Base-by-base conservation (phyloP, 2,329 filamentous ascomycete species). In the Botrytis aclada region DNA sequence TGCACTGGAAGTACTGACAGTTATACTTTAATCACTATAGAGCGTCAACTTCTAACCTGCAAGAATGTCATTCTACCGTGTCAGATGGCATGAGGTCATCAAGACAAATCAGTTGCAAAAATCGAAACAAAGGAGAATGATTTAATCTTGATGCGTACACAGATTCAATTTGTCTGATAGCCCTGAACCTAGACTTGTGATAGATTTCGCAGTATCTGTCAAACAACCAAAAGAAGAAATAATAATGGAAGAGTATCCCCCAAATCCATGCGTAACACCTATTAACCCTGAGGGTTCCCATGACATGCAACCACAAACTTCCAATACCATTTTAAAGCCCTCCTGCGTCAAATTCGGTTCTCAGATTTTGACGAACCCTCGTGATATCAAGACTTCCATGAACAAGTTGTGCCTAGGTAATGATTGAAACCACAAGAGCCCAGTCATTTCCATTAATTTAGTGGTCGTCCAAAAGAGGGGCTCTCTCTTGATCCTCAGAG, bases 391-490 rank as follows among this genome's bases (percentile, higher is more conserved):
- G 43, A 29, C 20, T 39, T 51, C 37, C 45, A 54, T 54, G 25
- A 18, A 25, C 64, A 41, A 56, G 25, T 18, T 32, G 9, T 56
- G 18, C 14, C 14, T 18, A 29, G 37, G 47, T 32, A 16, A 18
- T 56, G 18, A 32, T 51, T 70, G 41, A 25, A 64, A 47, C 18
- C 32, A 45, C 43, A 18, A 64, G 25, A 64, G 16, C n/a, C 16
- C 22, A 39, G 7, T 18, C 6, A 58, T 51, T n/a, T 60, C n/a
- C 32, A 63, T 22, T 12, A 70, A 51, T 66, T 66, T 78, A 80
- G 67, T 76, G 70, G 56, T 90, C 87, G 29, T 84, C 83, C 74
- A 91, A 84, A 34, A 91, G 86, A 75, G 89, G 89, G 65, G 89
- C 89, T 75, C 88, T 87, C 83, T 91, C 80, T 45, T 77, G 76